Conservation (phyloP, 2,329 filamentous ascomycete genomes). For the Diaporthe citri region DNA sequence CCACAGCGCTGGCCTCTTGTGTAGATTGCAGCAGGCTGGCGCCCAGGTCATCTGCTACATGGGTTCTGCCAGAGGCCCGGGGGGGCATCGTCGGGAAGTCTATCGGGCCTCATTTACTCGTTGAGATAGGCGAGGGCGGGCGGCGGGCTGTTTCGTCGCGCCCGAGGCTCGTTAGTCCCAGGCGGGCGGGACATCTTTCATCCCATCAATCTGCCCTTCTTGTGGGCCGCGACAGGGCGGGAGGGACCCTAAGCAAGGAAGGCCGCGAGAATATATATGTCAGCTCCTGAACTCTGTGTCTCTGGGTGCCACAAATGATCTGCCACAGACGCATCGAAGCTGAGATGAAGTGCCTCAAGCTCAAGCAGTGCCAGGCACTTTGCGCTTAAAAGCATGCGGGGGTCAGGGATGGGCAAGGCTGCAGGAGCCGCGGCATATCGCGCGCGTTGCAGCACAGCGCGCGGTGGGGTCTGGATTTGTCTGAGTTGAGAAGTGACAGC, state of each 20-base stretch:
- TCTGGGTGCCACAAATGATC: not conserved
- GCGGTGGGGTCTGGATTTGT: not conserved
- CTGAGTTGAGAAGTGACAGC: not conserved
- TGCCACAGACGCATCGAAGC: not conserved
- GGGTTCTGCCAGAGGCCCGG: not conserved
- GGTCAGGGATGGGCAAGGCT: not conserved
- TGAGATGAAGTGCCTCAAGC: not conserved
- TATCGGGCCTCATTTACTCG: constrained; percentile 22
- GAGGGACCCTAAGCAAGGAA: not conserved
- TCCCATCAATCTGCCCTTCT: not conserved
- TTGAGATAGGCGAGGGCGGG: not conserved
- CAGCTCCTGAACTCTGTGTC: not conserved
- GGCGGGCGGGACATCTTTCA: constrained; percentile 28
- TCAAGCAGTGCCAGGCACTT: not conserved
- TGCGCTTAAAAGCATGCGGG: not conserved
- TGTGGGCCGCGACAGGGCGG: not conserved
- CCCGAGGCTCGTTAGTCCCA: constrained; percentile 2
- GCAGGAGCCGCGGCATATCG: not conserved
- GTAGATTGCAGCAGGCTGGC: not conserved
- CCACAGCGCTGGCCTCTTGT: not conserved
- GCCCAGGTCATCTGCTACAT: not conserved
- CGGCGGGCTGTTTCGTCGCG: not conserved
- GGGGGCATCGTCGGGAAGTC: constrained; percentile 7
- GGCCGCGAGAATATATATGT: not conserved
- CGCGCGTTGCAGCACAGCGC: not conserved